Percentiles rank a stretch among this genome's conserved stretches.
Evolutionary conservation across 2,329 filamentous ascomycete genomes (phyloP).

Genomic region (Fusarium nanum): DNA sequence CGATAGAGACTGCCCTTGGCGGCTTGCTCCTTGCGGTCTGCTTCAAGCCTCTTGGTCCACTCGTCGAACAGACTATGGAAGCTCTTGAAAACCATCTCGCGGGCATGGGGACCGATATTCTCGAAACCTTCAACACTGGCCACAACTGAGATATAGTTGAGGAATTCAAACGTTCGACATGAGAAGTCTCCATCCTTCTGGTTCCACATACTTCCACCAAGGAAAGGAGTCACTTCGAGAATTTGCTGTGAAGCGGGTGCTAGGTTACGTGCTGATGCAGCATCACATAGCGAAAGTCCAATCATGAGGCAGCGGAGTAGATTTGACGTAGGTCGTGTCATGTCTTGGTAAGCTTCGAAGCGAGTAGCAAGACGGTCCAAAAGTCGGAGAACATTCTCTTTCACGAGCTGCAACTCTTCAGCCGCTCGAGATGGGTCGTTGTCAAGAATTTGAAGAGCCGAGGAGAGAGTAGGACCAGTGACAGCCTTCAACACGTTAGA

Average conservation of each 20-base stretch:
- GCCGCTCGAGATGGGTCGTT: conserved; percentile 36
- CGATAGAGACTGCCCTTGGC: conserved; percentile 82
- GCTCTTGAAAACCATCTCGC: conserved; percentile 70
- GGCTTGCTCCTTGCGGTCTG: conserved; percentile 80
- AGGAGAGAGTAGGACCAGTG: conserved; percentile 60
- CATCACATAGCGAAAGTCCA: conserved; percentile 73
- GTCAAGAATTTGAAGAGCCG: conserved; percentile 47
- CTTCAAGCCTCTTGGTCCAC: conserved; percentile 81
- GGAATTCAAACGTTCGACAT: conserved; percentile 57
- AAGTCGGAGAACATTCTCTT: conserved; percentile 73
- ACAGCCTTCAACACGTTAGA: conserved; percentile 77
- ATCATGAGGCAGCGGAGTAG: conserved; percentile 83
- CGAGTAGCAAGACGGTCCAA: conserved; percentile 74
- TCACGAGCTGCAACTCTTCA: conserved; percentile 61
- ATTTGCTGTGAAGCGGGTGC: conserved; percentile 54
- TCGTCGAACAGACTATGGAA: conserved; percentile 80
- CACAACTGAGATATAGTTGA: conserved; percentile 51
- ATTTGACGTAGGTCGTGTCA: conserved; percentile 80
- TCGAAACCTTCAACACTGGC: conserved; percentile 61
- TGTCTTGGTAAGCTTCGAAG: conserved; percentile 86
- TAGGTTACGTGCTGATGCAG: conserved; percentile 56
- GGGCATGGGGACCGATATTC: conserved; percentile 55
- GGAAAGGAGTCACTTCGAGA: conserved; percentile 64
- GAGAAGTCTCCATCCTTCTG: conserved; percentile 34
- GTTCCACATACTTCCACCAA: conserved; percentile 59